A percentile compares a stretch with the other conserved stretches of the same genome.
phyloP scores from a whole-genome alignment of 768 basidiomycete species.

The Leucocoprinus birnbaumii region DNA sequence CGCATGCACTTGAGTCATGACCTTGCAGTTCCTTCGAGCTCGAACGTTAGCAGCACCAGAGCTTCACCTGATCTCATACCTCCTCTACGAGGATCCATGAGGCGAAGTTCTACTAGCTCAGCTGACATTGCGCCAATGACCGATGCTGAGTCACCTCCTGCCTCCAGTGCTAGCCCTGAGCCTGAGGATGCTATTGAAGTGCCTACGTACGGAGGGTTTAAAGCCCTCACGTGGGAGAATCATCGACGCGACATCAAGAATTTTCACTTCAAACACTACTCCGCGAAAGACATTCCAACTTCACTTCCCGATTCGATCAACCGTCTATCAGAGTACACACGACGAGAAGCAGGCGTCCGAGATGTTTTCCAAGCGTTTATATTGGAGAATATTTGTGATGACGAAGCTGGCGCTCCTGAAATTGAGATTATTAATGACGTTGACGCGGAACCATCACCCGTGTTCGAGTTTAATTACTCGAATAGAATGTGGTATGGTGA shows the following conservation, averaged over 20 bases:
- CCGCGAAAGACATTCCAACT: conserved; percentile 56
- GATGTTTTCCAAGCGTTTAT: conserved; percentile 66
- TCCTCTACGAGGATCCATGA: neutral
- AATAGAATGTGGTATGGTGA: conserved; percentile 77
- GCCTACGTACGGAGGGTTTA: conserved; percentile 28
- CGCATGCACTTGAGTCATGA: neutral
- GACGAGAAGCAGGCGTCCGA: conserved; percentile 41
- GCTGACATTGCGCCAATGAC: neutral
- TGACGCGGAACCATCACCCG: conserved; percentile 67
- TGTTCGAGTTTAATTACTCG: conserved; percentile 86
- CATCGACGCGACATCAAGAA: conserved; percentile 31
- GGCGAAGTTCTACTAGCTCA: conserved; percentile 3
- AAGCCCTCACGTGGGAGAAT: conserved; percentile 34
- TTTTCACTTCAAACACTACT: conserved; percentile 28
- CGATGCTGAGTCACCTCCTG: conserved; percentile 10
- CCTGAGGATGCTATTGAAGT: neutral
- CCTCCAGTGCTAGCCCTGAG: conserved; percentile 9
- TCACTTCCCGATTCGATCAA: conserved; percentile 67
- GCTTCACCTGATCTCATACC: neutral
- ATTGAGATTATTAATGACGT: conserved; percentile 69
- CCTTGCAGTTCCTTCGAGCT: neutral
- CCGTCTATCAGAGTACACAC: conserved; percentile 36
- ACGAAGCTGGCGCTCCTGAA: conserved; percentile 67
- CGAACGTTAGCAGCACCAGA: neutral
- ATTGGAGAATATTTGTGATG: conserved; percentile 55